Base-by-base conservation (phyloP, 2,329 filamentous ascomycete species). In the Neofusicoccum laricinum region DNA sequence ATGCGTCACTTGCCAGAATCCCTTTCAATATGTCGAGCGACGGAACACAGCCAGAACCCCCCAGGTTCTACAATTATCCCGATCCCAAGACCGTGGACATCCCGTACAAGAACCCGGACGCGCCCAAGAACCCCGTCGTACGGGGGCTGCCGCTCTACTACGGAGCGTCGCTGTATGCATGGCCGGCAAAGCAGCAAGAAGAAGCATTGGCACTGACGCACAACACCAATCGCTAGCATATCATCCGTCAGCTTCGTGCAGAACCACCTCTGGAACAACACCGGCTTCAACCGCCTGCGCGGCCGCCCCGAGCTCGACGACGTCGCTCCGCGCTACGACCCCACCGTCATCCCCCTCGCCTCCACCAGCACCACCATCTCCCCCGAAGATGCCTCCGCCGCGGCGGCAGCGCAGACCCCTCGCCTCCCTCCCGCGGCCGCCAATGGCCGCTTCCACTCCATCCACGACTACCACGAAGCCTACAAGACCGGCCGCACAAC, bases 401-500 rank as follows among this genome's bases (percentile, higher is more conserved):
- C 8, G 6, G 10, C 21, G n/a, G n/a, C 53, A 7, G 38, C 11
- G 10, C 40, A 59, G 11, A 21, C 17, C 5, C 34, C 41, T 15
- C 50, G 50, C 8, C 30, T 49, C 41, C 62, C 62, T 21, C 50
- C 51, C 8, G 6, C 62, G 8, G n/a, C 40, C 17, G 50, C 68
- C 6, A 66, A 66, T 65, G 72, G 45, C 63, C 76, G 67, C 67
- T 78, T 77, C 75, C 74, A 74, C 74, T 90, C 90, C 3, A 85
- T 88, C 25, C 83, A 85, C 12, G 92, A 97, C 77, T 97, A 93
- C 73, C 88, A 92, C 73, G 84, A 85, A 59, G 84, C 90, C 45
- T 96, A 93, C 79, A 84, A 83, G 67, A 86, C 86, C 4, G 90
- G 91, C 58, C 80, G 84, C 66, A 73, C 89, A 64, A 95, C 91